Evolutionary conservation across 2,329 filamentous ascomycete genomes (phyloP).

Genomic region (Dactylellina haptotyla): DNA sequence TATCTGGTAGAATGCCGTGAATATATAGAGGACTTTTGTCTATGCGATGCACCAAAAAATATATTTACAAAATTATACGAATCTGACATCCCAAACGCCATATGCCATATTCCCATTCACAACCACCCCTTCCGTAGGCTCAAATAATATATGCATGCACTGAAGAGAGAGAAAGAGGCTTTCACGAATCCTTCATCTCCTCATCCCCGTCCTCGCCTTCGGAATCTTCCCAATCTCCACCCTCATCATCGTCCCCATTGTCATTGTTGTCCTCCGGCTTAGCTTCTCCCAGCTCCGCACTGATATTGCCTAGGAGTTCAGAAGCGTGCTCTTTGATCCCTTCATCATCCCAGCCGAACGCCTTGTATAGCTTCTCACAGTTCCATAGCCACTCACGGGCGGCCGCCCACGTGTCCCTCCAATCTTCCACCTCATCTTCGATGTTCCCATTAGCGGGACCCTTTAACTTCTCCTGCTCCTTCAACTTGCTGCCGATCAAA

Average conservation of each 20-base stretch:
- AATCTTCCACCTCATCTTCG: slow-evolving; percentile 62
- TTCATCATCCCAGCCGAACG: slow-evolving; percentile 86
- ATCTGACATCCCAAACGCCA: neutral
- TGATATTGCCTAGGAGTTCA: slow-evolving; percentile 74
- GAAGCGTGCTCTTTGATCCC: slow-evolving; percentile 77
- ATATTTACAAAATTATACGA: neutral
- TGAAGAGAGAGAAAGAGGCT: too few relatives aligned
- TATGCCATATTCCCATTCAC: neutral
- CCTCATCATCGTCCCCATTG: slow-evolving; percentile 64
- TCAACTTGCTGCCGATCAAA: slow-evolving; percentile 77
- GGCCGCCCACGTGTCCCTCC: slow-evolving; percentile 56
- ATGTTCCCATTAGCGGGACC: slow-evolving; percentile 58
- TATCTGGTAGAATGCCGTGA: too few relatives aligned
- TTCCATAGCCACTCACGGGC: slow-evolving; percentile 59
- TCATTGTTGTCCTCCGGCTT: slow-evolving; percentile 67
- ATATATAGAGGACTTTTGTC: neutral
- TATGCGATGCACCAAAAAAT: neutral
- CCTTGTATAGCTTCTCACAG: slow-evolving; percentile 70
- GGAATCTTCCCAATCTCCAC: slow-evolving; percentile 64
- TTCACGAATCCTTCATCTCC: slow-evolving; percentile 16
- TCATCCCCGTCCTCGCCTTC: neutral
- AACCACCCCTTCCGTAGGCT: neutral
- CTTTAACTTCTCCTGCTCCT: slow-evolving; percentile 59
- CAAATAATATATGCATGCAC: too few relatives aligned
- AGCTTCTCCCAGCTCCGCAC: slow-evolving; percentile 72